A percentile compares a stretch with the other conserved stretches of the same genome.
Conservation (phyloP, 2,329 filamentous ascomycete species). For the Trichoderma sp. region DNA sequence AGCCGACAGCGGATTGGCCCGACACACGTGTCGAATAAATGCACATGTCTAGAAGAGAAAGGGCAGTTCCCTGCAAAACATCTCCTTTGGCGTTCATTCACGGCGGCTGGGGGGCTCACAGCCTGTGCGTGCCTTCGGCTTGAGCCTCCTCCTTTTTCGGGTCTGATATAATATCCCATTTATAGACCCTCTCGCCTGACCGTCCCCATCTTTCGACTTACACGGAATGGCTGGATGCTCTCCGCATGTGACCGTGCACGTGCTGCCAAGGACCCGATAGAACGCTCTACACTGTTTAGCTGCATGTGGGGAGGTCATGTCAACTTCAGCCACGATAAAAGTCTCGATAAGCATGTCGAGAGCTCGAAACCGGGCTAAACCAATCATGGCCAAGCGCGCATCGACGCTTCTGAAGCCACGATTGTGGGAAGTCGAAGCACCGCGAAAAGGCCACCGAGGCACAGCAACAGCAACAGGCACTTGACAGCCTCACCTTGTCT, state of each 20-base stretch:
- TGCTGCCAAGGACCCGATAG: conserved; percentile 10
- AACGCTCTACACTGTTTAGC: background rate
- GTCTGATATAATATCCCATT: background rate
- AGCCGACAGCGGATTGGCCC: conserved; percentile 11
- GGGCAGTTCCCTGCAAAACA: background rate
- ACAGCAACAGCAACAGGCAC: background rate
- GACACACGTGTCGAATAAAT: background rate
- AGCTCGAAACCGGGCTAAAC: conserved; percentile 15
- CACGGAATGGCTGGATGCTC: conserved; percentile 26
- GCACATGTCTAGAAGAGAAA: background rate
- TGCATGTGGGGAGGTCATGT: conserved; percentile 17
- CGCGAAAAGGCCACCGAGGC: conserved; percentile 33
- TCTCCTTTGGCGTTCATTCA: background rate
- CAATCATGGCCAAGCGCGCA: conserved; percentile 25
- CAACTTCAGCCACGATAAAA: background rate
- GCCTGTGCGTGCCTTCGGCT: background rate
- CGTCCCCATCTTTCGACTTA: conserved; percentile 26
- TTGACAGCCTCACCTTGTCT: conserved; percentile 11
- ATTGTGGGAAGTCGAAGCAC: conserved; percentile 24
- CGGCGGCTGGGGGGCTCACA: background rate
- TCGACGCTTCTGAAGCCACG: conserved; percentile 24
- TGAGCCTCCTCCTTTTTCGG: background rate
- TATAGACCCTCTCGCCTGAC: background rate
- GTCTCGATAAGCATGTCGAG: conserved; percentile 8
- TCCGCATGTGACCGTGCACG: conserved; percentile 25